Evolutionary conservation across 169 alveolate species (phyloP).

Genomic region (Cystoisospora suis): DNA sequence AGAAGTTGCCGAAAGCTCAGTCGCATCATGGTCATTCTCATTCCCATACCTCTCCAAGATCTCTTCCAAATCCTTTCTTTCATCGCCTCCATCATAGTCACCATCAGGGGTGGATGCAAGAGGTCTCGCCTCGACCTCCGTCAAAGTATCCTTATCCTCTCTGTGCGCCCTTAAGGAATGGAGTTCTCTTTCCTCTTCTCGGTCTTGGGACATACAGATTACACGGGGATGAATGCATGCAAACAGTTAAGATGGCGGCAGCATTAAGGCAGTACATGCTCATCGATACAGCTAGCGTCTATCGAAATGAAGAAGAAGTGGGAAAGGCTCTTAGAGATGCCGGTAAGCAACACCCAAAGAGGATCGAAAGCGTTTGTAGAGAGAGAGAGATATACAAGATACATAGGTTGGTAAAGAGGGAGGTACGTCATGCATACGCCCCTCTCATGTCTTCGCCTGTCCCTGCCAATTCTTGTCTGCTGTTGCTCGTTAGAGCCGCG

Average conservation of each 20-base stretch:
- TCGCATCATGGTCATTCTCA: no score
- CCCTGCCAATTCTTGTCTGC: no score
- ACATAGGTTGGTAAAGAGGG: background rate
- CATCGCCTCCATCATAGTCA: no score
- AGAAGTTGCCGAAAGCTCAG: no score
- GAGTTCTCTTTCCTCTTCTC: conserved; percentile 44
- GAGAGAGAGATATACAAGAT: background rate
- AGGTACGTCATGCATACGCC: no score
- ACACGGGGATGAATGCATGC: conserved; percentile 35
- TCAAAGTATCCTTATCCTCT: background rate
- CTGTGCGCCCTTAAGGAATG: conserved; percentile 30
- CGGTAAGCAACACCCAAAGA: background rate
- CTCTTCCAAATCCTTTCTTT: no score
- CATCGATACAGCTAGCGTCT: conserved; percentile 58
- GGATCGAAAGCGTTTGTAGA: background rate
- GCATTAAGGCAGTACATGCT: conserved; percentile 4
- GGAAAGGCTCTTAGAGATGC: conserved; percentile 52
- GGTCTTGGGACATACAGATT: conserved; percentile 63
- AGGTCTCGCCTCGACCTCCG: background rate
- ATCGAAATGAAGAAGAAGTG: conserved; percentile 56
- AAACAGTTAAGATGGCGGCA: background rate
- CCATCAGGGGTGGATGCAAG: background rate
- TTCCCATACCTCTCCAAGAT: no score
- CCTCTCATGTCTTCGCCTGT: no score
- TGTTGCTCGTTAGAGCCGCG: no score